phyloP scores from a whole-genome alignment of 179 eudicot genomes.

The Spinacia oleracea region DNA sequence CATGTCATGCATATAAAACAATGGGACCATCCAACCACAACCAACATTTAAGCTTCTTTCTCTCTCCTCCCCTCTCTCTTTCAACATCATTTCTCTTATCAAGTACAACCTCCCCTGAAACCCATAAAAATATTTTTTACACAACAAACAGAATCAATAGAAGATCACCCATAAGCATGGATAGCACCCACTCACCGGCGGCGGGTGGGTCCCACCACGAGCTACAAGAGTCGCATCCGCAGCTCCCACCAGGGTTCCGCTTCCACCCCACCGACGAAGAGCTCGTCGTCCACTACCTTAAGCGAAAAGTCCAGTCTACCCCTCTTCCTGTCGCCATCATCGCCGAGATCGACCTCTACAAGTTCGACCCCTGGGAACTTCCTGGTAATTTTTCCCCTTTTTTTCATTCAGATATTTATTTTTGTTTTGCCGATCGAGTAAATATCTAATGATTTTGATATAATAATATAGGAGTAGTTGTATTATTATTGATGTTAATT shows the following conservation, averaged over 20 bases:
- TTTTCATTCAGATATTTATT: too few species aligned
- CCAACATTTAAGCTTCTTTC: slow-evolving; percentile 24
- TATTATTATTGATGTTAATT: not conserved
- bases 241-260: slow-evolving; percentile 65
- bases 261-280: slow-evolving; percentile 72
- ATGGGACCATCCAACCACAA: slow-evolving; percentile 27
- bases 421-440: too few species aligned
- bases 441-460: too few species aligned
- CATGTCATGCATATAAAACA: slow-evolving; percentile 41
- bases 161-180: slow-evolving; percentile 29
- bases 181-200: slow-evolving; percentile 46
- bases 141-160: too few species aligned
- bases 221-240: slow-evolving; percentile 36
- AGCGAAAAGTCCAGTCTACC: slow-evolving; percentile 43
- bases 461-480: too few species aligned
- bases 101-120: slow-evolving; percentile 6
- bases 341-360: slow-evolving; percentile 61
- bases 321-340: slow-evolving; percentile 60
- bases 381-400: slow-evolving; percentile 35
- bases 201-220: slow-evolving; percentile 25
- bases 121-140: not conserved
- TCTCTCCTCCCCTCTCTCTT: slow-evolving; percentile 17
- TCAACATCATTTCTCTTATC: slow-evolving; percentile 20
- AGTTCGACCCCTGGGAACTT: slow-evolving; percentile 66
- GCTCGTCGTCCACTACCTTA: slow-evolving; percentile 58